Percentiles rank a stretch among this genome's conserved stretches.
phyloP scores from a whole-genome alignment of 108 stramenopile species.

The Stephanodiscus minutulus region DNA sequence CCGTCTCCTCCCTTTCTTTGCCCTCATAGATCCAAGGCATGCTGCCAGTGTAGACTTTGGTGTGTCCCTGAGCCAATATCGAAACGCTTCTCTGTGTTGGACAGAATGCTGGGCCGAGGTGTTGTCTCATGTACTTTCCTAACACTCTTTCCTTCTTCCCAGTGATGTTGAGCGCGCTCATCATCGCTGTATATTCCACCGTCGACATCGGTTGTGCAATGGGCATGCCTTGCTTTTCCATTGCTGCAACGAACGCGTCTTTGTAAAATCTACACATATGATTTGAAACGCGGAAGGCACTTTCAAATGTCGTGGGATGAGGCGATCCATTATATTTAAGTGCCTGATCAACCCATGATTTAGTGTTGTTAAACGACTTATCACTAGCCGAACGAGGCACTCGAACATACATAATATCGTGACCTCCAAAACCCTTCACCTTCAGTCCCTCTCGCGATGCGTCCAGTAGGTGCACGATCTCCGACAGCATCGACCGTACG shows the following conservation, averaged over 20 bases:
- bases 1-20: background rate
- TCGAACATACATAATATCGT: background rate
- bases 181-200: background rate
- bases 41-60: background rate
- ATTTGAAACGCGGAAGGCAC: background rate
- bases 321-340: background rate
- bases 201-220: background rate
- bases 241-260: background rate
- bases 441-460: conserved; percentile 1
- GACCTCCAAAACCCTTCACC: background rate
- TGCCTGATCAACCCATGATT: background rate
- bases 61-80: background rate
- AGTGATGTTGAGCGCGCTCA: background rate
- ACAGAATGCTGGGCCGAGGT: conserved; percentile 2
- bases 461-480: background rate
- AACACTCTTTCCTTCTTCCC: background rate
- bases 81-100: background rate
- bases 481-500: background rate
- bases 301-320: background rate
- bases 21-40: background rate
- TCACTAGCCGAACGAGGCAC: background rate
- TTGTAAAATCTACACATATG: background rate
- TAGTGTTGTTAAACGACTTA: background rate
- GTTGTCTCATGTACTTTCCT: background rate
- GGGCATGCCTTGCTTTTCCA: background rate